phyloP scores from a whole-genome alignment of 257 asterid species.

The Scutellaria minor region DNA sequence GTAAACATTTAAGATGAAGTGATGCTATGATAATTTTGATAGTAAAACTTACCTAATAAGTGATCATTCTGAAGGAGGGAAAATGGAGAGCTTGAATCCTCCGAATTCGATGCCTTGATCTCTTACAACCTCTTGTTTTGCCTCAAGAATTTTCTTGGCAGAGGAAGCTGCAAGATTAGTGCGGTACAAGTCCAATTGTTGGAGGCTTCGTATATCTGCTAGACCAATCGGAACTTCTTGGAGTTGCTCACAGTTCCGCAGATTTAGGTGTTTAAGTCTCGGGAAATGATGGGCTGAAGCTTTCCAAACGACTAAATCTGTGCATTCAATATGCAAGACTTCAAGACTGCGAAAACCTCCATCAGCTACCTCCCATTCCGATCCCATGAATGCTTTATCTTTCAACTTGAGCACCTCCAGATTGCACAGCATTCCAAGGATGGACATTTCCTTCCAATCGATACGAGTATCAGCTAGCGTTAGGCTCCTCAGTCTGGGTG shows the following conservation, averaged over 20 bases:
- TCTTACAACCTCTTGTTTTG: background rate
- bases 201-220: slow-evolving; percentile 26
- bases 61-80: slow-evolving; percentile 7
- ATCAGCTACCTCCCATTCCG: slow-evolving; percentile 11
- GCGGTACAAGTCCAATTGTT: slow-evolving; percentile 18
- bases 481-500: slow-evolving; percentile 37
- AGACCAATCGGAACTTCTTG: slow-evolving; percentile 10
- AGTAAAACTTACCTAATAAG: too few relatives aligned
- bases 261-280: slow-evolving; percentile 36
- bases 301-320: slow-evolving; percentile 27
- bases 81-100: slow-evolving; percentile 29
- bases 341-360: slow-evolving; percentile 34
- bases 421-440: slow-evolving; percentile 37
- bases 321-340: slow-evolving; percentile 28
- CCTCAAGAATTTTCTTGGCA: slow-evolving; percentile 10
- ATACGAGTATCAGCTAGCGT: slow-evolving; percentile 39
- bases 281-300: slow-evolving; percentile 28
- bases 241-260: slow-evolving; percentile 34
- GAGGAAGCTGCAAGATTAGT: slow-evolving; percentile 11
- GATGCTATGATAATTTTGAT: too few relatives aligned
- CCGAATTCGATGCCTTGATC: background rate
- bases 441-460: slow-evolving; percentile 28
- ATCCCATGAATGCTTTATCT: slow-evolving; percentile 34
- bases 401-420: slow-evolving; percentile 41
- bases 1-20: too few relatives aligned